Evolutionary conservation across 1,284 basidiomycete genomes (phyloP), one percentile per base, ranked within the genome.

Genomic region (Cutaneotrichosporon mucoides): DNA sequence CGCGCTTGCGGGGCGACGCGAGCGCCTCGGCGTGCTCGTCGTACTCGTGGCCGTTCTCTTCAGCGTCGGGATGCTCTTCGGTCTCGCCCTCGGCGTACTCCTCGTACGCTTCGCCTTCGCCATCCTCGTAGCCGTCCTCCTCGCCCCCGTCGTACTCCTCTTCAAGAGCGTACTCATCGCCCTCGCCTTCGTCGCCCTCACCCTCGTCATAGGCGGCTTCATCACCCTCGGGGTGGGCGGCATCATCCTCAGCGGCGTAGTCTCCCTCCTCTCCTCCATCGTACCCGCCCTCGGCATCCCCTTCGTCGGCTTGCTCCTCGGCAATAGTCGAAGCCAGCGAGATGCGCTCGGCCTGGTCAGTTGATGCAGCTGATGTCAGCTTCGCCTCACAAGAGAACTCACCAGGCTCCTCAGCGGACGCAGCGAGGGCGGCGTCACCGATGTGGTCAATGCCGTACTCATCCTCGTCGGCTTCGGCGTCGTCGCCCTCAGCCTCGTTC

Each of bases 361-460:
- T 24, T 24, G 24, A 24, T 24, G 4, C 44, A 40, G 16, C 55
- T 47, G 47, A 15, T 13, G 53, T 55, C 15, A 55, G 53, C 43
- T 12, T 5, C n/a, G 5, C 10, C 11, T 33, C 12, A 16, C n/a
- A 10, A 6, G 34, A 5, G 10, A 8, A 33, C 38, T 42, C 42
- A 48, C 43, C 58, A 34, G 11, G 13, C 15, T 45, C 53, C 38
- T 53, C 43, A 8, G 57, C 61, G 11, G 57, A 59, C n/a, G 54
- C 57, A 13, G 44, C 47, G 6, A 62, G 34, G 5, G 61, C 61
- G 11, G 51, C 49, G 7, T 62, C 61, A 9, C 55, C 61, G 13
- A 62, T 62, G 11, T 51, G 35, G 9, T 62, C 47, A 41, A 62
- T 43, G n/a, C 61, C 61, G 51, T 54, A 62, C 51, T 55, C 54